Evolutionary conservation across 2,329 filamentous ascomycete species (phyloP).

Genomic region (Stagonosporopsis vannaccii): DNA sequence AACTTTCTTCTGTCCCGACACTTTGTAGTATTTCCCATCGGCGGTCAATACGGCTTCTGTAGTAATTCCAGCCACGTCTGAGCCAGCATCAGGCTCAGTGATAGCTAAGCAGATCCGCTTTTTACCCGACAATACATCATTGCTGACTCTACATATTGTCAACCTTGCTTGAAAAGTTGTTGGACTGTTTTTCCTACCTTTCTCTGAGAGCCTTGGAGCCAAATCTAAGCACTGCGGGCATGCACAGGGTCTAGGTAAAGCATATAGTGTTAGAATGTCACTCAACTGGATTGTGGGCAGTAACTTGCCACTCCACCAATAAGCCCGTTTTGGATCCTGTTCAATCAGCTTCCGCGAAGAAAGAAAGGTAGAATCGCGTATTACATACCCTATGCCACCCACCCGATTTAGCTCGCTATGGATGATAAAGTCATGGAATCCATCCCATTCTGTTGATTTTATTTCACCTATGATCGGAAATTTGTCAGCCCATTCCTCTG

Average conservation of each 20-base stretch:
- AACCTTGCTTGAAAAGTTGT: no score
- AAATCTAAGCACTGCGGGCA: slow-evolving; percentile 4
- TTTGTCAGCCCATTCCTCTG: background rate
- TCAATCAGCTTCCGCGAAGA: no score
- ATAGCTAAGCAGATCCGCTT: no score
- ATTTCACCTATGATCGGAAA: slow-evolving; percentile 3
- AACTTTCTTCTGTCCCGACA: slow-evolving; percentile 11
- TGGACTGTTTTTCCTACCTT: background rate
- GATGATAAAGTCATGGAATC: slow-evolving; percentile 12
- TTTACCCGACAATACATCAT: no score
- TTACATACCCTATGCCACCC: slow-evolving; percentile 15
- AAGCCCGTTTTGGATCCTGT: no score
- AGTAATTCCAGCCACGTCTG: background rate
- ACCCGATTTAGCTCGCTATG: slow-evolving; percentile 4
- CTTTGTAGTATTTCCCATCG: background rate
- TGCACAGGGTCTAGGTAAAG: slow-evolving; percentile 3
- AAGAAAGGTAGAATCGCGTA: no score
- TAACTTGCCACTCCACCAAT: no score
- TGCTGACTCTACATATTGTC: no score
- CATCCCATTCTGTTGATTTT: slow-evolving; percentile 2
- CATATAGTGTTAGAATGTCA: no score
- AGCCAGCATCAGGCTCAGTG: slow-evolving; percentile 11
- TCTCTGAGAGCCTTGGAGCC: slow-evolving; percentile 3
- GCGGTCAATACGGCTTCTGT: background rate
- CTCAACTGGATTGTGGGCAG: no score